Percentiles rank a stretch among this genome's conserved stretches.
These are phyloP conservation scores for Setaria italica DNA, from an alignment of 202 grass and related monocot genomes.

Conservation along the genomic window DNA sequence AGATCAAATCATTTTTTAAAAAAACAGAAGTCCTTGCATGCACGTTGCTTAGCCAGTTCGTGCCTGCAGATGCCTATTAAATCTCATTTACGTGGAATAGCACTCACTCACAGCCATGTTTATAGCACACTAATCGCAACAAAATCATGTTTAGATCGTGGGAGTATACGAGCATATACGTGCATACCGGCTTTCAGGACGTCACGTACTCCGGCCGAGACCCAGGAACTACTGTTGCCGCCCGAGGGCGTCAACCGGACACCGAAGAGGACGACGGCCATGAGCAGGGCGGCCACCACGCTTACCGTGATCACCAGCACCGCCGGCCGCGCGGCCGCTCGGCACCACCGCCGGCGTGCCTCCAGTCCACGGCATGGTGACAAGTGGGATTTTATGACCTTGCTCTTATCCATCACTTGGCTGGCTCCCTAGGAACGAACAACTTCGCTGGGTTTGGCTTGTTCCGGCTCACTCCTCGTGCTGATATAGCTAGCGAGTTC, in stretches of 20 bases:
- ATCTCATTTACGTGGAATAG: too few relatives aligned
- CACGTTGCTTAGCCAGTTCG: too few relatives aligned
- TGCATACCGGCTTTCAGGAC: constrained; percentile 26
- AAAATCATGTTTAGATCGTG: too few relatives aligned
- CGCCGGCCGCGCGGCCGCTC: neutral
- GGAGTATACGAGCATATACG: neutral
- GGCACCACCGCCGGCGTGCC: neutral
- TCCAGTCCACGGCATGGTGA: neutral
- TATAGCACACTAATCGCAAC: too few relatives aligned
- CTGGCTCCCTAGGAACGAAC: neutral
- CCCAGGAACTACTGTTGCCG: neutral
- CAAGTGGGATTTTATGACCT: neutral
- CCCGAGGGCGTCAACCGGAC: neutral
- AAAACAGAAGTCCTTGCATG: neutral
- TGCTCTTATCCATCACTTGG: neutral
- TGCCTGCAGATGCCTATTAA: too few relatives aligned
- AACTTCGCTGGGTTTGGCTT: neutral
- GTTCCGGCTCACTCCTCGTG: neutral
- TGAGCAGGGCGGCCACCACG: constrained; percentile 15
- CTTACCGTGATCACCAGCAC: neutral
- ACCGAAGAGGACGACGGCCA: constrained; percentile 35
- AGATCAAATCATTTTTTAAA: neutral
- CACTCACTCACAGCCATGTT: too few relatives aligned
- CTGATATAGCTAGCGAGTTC: neutral
- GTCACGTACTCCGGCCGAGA: constrained; percentile 15